A percentile compares a stretch with the other conserved stretches of the same genome.
Conservation (phyloP, 352 stramenopile species). For the Hyaloperonospora brassicae region DNA sequence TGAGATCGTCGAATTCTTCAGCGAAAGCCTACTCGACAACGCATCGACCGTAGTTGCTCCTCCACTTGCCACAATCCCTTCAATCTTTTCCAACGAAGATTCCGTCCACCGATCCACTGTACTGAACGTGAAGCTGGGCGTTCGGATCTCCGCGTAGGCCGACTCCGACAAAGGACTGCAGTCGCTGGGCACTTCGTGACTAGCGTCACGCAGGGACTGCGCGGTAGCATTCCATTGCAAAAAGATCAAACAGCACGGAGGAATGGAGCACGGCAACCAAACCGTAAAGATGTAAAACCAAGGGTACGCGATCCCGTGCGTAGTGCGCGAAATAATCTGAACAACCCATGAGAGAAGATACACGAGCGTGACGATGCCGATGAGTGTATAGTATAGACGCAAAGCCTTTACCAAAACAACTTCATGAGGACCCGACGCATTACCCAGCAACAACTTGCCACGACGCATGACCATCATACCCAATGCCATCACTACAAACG, state of each 20-base stretch:
- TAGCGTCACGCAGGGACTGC: constrained; percentile 65
- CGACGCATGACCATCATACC: constrained; percentile 83
- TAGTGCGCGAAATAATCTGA: constrained; percentile 62
- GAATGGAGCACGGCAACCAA: constrained; percentile 79
- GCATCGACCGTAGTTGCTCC: constrained; percentile 22
- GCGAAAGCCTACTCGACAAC: constrained; percentile 14
- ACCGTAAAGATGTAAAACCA: constrained; percentile 87
- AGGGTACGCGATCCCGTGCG: constrained; percentile 64
- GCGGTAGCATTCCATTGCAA: constrained; percentile 83
- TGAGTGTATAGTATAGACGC: constrained; percentile 79
- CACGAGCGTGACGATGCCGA: constrained; percentile 76
- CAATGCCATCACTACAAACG: constrained; percentile 70
- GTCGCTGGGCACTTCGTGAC: constrained; percentile 34
- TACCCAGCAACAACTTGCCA: constrained; percentile 64
- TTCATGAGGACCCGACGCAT: constrained; percentile 61
- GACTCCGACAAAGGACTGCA: constrained; percentile 47
- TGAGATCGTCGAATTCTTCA: constrained; percentile 29
- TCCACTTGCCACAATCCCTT: constrained; percentile 34
- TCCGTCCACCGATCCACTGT: constrained; percentile 56
- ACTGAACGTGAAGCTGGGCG: constrained; percentile 71
- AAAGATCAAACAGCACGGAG: constrained; percentile 80
- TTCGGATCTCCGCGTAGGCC: constrained; percentile 67
- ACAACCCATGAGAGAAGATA: constrained; percentile 81
- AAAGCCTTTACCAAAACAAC: constrained; percentile 79
- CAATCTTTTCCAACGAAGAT: constrained; percentile 30